phyloP scores from a whole-genome alignment of 2,329 filamentous ascomycete species.

The Pseudogymnoascus sp. region DNA sequence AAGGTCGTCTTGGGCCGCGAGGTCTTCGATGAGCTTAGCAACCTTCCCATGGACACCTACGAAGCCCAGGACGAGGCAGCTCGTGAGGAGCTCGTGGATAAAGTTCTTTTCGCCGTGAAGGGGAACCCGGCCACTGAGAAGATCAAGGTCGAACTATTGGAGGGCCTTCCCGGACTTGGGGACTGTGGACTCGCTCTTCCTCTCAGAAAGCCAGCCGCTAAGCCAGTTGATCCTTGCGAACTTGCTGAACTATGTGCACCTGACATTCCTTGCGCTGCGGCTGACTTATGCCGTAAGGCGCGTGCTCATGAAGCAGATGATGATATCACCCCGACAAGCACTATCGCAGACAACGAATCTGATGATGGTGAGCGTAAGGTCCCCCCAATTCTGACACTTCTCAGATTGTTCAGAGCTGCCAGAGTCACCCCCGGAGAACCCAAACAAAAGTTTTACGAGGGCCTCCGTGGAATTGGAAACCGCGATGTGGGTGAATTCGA shows the following conservation, averaged over 20 bases:
- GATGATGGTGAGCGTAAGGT: not conserved
- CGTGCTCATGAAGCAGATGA: not conserved
- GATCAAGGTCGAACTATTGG: not conserved
- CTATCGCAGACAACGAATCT: not conserved
- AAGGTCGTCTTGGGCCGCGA: not conserved
- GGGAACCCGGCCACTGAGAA: not conserved
- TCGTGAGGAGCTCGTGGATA: not conserved
- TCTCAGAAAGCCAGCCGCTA: not conserved
- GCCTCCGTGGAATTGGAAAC: not conserved
- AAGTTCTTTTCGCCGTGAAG: not conserved
- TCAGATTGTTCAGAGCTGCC: not conserved
- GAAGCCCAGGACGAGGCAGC: not conserved
- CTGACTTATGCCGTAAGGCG: not conserved
- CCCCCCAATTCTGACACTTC: not conserved
- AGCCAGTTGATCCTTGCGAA: not conserved
- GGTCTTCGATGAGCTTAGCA: not conserved
- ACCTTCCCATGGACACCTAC: not conserved
- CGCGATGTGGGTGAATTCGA: not conserved
- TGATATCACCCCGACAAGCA: not conserved
- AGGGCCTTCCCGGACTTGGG: not conserved
- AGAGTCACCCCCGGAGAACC: not conserved
- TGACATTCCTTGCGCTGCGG: not conserved
- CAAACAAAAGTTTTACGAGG: not conserved
- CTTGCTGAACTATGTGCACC: not conserved
- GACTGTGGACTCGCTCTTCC: not conserved